These are phyloP conservation scores for Coffea humblotiana DNA, from an alignment of 305 asterid species.

Conservation along the genomic window DNA sequence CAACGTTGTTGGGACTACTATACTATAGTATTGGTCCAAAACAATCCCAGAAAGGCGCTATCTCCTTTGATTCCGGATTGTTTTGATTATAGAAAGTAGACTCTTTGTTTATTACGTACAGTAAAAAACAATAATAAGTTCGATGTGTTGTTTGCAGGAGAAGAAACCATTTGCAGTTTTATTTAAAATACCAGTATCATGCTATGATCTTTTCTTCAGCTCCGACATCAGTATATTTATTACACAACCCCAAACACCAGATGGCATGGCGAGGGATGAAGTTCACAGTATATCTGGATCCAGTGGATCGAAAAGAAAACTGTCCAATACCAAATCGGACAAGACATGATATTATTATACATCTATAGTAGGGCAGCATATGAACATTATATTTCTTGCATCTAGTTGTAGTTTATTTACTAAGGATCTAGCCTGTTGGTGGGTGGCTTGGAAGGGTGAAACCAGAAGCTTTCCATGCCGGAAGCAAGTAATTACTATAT, in stretches of 20 bases:
- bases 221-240: background rate
- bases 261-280: background rate
- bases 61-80: background rate
- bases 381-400: background rate
- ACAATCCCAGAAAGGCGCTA: background rate
- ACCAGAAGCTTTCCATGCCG: background rate
- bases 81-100: background rate
- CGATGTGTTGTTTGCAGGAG: background rate
- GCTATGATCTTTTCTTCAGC: background rate
- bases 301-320: background rate
- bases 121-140: background rate
- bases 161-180: background rate
- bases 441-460: background rate
- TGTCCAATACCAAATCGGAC: slow-evolving; percentile 9
- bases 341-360: slow-evolving; percentile 9
- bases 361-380: background rate
- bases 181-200: background rate
- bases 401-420: background rate
- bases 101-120: slow-evolving; percentile 11
- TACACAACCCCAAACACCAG: background rate
- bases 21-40: no score
- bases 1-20: no score
- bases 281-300: slow-evolving; percentile 5
- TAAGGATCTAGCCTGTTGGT: background rate
- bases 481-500: background rate